Percentiles rank a stretch among this genome's conserved stretches.
phyloP scores from a whole-genome alignment of 331 rosid genomes.

The Malus hybrid region DNA sequence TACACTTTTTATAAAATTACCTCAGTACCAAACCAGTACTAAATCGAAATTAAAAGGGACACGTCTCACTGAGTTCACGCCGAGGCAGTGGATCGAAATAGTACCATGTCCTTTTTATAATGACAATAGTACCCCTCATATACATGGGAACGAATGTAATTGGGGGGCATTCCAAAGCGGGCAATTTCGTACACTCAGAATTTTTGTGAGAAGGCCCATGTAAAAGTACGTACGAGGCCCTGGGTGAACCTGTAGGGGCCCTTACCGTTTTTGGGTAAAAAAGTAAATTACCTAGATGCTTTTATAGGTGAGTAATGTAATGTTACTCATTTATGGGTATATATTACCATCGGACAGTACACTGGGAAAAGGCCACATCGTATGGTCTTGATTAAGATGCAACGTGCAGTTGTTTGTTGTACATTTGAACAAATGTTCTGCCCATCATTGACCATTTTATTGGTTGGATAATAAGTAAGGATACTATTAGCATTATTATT shows the following conservation, averaged over 20 bases:
- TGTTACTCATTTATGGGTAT: not conserved
- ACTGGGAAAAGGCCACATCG: conserved; percentile 16
- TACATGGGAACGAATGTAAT: not conserved
- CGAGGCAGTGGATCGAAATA: conserved; percentile 33
- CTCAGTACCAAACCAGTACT: too few species aligned
- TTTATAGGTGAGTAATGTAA: not conserved
- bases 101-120: conserved; percentile 23
- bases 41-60: conserved; percentile 15
- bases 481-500: conserved; percentile 9
- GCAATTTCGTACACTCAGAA: conserved; percentile 11
- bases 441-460: conserved; percentile 22
- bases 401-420: conserved; percentile 36
- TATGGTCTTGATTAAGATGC: conserved; percentile 40
- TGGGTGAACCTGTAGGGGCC: not conserved
- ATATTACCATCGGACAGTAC: conserved; percentile 27
- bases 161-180: not conserved
- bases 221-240: not conserved
- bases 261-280: not conserved
- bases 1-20: too few species aligned
- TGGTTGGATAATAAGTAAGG: conserved; percentile 20
- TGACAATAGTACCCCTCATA: conserved; percentile 26
- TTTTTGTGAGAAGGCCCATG: not conserved
- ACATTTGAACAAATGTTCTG: conserved; percentile 21
- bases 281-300: not conserved
- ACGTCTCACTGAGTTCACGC: conserved; percentile 35